Percentiles rank a stretch among this genome's conserved stretches.
phyloP scores from a whole-genome alignment of 116 monocot genomes.

The Thalassia testudinum region DNA sequence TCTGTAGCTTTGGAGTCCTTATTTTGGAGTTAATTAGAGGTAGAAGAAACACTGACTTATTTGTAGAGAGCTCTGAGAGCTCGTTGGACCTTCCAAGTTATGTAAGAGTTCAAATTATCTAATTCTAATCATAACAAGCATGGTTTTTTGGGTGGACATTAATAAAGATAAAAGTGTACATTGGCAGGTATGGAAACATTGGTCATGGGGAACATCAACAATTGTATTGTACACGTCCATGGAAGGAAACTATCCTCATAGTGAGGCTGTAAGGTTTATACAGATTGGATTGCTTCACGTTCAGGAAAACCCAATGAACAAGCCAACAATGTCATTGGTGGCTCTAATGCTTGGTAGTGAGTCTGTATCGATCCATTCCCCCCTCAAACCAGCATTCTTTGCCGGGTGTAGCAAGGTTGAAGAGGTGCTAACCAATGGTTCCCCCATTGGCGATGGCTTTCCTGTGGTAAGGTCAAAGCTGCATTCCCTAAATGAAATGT shows the following conservation, averaged over 20 bases:
- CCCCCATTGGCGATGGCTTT: no score
- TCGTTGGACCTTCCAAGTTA: not conserved
- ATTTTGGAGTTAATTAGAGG: conserved; percentile 2
- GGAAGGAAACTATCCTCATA: not conserved
- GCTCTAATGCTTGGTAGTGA: not conserved
- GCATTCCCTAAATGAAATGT: no score
- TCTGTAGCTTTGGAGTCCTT: conserved; percentile 7
- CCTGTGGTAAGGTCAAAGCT: no score
- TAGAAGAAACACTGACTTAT: not conserved
- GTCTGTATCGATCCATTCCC: not conserved
- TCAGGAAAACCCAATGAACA: not conserved
- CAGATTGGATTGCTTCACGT: not conserved
- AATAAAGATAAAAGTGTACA: no score
- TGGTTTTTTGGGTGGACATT: no score
- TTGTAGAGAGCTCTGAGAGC: not conserved
- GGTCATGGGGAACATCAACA: not conserved
- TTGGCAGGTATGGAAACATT: not conserved
- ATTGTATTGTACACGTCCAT: not conserved
- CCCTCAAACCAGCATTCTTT: no score
- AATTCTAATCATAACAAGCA: no score
- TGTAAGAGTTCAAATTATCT: not conserved
- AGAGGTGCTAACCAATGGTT: no score
- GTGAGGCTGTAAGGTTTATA: not conserved
- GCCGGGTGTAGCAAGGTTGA: no score
- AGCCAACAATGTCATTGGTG: not conserved